Evolutionary conservation across 768 basidiomycete species (phyloP).

Genomic region (Collybiopsis luxurians): DNA sequence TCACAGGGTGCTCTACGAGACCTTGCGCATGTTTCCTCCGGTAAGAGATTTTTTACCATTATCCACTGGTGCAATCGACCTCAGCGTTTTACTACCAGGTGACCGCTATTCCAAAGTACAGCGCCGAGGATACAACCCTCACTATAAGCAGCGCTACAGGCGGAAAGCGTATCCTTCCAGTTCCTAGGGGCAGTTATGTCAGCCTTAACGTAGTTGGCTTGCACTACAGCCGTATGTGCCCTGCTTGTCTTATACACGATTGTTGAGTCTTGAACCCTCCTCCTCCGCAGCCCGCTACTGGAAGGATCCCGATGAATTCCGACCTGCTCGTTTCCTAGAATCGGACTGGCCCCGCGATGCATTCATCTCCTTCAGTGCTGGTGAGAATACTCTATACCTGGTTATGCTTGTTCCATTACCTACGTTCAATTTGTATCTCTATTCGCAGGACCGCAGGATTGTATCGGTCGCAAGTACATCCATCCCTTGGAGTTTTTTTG

Average conservation of each 20-base stretch:
- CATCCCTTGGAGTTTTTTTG: too few species aligned
- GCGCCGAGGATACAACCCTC: conserved; percentile 44
- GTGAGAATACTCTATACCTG: conserved; percentile 22
- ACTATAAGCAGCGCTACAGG: conserved; percentile 32
- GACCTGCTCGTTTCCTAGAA: conserved; percentile 36
- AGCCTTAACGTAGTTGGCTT: conserved; percentile 35
- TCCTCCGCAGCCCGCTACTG: conserved; percentile 49
- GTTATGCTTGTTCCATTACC: too few species aligned
- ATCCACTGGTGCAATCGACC: neutral
- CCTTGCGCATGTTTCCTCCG: conserved; percentile 45
- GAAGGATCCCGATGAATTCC: conserved; percentile 48
- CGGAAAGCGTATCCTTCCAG: conserved; percentile 32
- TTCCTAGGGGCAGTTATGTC: conserved; percentile 42
- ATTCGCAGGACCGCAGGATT: conserved; percentile 36
- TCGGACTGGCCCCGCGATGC: conserved; percentile 51
- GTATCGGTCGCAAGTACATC: conserved; percentile 45
- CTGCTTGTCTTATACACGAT: too few species aligned
- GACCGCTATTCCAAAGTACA: conserved; percentile 38
- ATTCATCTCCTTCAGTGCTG: conserved; percentile 50
- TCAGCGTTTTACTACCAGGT: conserved; percentile 23
- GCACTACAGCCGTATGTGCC: conserved; percentile 48
- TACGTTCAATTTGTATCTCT: neutral
- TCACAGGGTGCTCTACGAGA: conserved; percentile 46
- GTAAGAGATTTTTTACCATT: conserved; percentile 25
- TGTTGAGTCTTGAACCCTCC: too few species aligned